Evolutionary conservation across 164 flowering plant species (phyloP), one percentile per base, ranked within the genome.

Genomic region (Cinnamomum micranthum): DNA sequence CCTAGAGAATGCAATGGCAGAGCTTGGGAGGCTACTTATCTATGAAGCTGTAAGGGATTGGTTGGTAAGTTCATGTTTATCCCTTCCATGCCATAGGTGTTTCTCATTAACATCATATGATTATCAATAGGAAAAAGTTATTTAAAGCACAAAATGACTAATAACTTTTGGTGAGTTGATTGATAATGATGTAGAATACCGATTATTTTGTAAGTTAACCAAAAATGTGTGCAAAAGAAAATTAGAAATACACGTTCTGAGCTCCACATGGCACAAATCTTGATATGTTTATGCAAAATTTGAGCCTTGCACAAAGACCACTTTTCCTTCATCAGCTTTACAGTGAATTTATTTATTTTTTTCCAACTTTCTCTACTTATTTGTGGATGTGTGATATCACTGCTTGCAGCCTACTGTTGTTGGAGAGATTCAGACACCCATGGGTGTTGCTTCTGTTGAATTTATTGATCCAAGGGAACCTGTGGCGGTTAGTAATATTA

Each of bases 11-110:
- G 99, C 98, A 2, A 90, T 95, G 97, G 94, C 88, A 72, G 99
- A 95, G 87, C 82, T 95, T 73, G 99, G 99, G 31, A 93, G 99
- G 79, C 82, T 95, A 63, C 92, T 95, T 70, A 87, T 95, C 35
- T 95, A 95, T 79, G 99, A 95, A 85, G 99, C 99, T 70, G 90
- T 97, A 50, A 88, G 95, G 80, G 98, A 95, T 82, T 95, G 98
- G 89, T 76, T 93, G 95, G 99, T 96, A 72, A 89, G 92, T 84
- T 55, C 2, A 70, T 68, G 24, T 25, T 55, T 20, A 33, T 22
- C 52, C 23, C 31, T 1, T 25, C 20, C 35, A 50, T 69, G 58
- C 67, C 28, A 7, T 13, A 15, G 17, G 60, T 7, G 22, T 17
- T 59, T 59, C 63, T 17, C n/a, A 59, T n/a, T 59, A 59, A 17